phyloP scores from a whole-genome alignment of 202 grass and related monocot genomes.

The Eragrostis tef region DNA sequence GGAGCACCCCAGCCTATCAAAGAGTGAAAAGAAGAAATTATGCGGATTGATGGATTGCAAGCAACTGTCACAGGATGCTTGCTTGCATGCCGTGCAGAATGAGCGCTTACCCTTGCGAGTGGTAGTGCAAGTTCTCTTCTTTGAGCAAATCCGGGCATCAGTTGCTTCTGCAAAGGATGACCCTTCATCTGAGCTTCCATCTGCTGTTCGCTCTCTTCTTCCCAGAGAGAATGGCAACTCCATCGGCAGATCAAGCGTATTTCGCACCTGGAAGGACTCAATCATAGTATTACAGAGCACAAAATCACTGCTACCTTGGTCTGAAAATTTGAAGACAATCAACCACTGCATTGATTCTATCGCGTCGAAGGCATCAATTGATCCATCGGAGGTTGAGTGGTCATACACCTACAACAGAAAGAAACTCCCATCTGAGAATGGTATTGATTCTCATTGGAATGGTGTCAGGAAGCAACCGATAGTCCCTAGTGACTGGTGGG shows the following conservation, averaged over 20 bases:
- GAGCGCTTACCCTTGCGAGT: conserved; percentile 91
- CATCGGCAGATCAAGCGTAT: conserved; percentile 53
- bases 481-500: conserved; percentile 96
- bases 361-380: conserved; percentile 70
- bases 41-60: conserved; percentile 93
- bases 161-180: conserved; percentile 42
- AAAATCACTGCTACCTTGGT: conserved; percentile 71
- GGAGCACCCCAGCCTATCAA: conserved; percentile 86
- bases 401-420: conserved; percentile 97
- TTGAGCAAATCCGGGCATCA: conserved; percentile 69
- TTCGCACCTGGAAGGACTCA: no score
- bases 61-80: conserved; percentile 74
- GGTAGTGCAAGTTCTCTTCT: conserved; percentile 96
- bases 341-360: conserved; percentile 85
- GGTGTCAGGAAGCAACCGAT: conserved; percentile 74
- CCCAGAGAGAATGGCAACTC: conserved; percentile 83
- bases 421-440: conserved; percentile 82
- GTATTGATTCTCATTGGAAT: conserved; percentile 77
- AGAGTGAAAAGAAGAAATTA: conserved; percentile 87
- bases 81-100: conserved; percentile 92
- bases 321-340: conserved; percentile 80
- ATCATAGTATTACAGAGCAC: no score
- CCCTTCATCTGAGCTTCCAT: conserved; percentile 48
- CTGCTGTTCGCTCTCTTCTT: conserved; percentile 52
- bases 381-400: conserved; percentile 93